These are phyloP conservation scores for Globisporangium lucens DNA, from an alignment of 352 stramenopile genomes.

Conservation along the genomic window DNA sequence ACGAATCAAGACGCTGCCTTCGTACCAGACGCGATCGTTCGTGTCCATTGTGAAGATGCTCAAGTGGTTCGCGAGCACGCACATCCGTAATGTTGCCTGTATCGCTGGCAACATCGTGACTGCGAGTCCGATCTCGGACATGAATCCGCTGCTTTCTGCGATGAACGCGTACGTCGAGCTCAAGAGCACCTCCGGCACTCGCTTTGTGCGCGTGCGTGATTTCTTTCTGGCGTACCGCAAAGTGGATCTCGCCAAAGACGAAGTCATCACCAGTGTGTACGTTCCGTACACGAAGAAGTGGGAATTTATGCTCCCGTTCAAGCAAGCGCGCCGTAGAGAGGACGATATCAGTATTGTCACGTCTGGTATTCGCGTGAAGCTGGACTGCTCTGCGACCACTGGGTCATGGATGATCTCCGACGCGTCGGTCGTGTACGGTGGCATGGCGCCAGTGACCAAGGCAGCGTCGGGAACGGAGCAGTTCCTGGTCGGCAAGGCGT, in stretches of 20 bases:
- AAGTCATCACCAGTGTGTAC: conserved; percentile 92
- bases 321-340: conserved; percentile 93
- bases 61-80: conserved; percentile 96
- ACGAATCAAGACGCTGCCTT: conserved; percentile 29
- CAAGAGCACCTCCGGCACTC: conserved; percentile 26
- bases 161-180: conserved; percentile 81
- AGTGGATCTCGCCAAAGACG: conserved; percentile 83
- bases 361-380: conserved; percentile 85
- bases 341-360: conserved; percentile 98
- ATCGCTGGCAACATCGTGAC: conserved; percentile 96
- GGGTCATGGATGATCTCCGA: conserved; percentile 75
- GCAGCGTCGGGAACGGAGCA: conserved; percentile 44
- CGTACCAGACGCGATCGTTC: conserved; percentile 49
- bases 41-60: conserved; percentile 87
- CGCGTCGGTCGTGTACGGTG: conserved; percentile 57
- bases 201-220: conserved; percentile 75
- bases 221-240: conserved; percentile 96
- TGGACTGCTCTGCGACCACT: conserved; percentile 58
- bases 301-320: conserved; percentile 95
- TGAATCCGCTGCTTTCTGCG: conserved; percentile 94
- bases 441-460: conserved; percentile 74
- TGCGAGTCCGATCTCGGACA: conserved; percentile 96
- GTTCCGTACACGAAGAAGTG: conserved; percentile 84
- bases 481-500: conserved; percentile 81
- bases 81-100: conserved; percentile 96